Evolutionary conservation across 2,329 filamentous ascomycete species (phyloP).

Genomic region (Aspergillus unguis): DNA sequence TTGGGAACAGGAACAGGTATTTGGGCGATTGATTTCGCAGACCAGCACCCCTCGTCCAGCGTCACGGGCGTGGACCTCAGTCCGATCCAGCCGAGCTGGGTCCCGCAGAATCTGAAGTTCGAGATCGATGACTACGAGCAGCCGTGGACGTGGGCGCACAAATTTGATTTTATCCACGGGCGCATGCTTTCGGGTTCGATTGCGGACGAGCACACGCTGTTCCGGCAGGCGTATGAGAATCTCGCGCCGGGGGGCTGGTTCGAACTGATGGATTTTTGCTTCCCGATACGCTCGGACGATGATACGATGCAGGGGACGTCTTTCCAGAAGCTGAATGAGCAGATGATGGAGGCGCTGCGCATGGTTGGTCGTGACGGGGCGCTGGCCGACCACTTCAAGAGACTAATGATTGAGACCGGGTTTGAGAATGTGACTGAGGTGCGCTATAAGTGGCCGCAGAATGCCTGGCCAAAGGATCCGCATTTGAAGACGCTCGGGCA

Average conservation of each 20-base stretch:
- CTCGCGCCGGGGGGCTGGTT: constrained; percentile 31
- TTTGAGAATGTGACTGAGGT: constrained; percentile 25
- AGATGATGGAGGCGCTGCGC: constrained; percentile 10
- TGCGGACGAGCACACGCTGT: constrained; percentile 10
- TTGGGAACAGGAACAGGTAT: constrained; percentile 43
- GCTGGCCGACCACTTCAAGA: constrained; percentile 12
- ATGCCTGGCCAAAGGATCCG: constrained; percentile 29
- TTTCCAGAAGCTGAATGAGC: constrained; percentile 4
- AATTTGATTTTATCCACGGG: constrained; percentile 32
- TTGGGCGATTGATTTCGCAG: constrained; percentile 27
- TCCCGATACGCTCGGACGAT: constrained; percentile 26
- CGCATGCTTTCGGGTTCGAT: constrained; percentile 21
- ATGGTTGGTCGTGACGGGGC: constrained; percentile 19
- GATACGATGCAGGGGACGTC: constrained; percentile 21
- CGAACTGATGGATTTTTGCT: constrained; percentile 24
- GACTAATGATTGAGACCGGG: constrained; percentile 20
- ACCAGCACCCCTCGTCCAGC: constrained; percentile 37
- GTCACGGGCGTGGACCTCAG: constrained; percentile 49
- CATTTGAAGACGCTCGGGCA: constrained; percentile 26
- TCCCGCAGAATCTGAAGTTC: constrained; percentile 30
- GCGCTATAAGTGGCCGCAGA: constrained; percentile 25
- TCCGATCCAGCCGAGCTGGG: constrained; percentile 47
- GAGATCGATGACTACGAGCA: constrained; percentile 29
- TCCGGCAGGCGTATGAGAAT: constrained; percentile 14
- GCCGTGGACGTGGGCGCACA: constrained; percentile 24